A percentile compares a stretch with the other conserved stretches of the same genome.
phyloP scores from a whole-genome alignment of 1,139 yeast species.

The Kurtzmaniella natalensis region DNA sequence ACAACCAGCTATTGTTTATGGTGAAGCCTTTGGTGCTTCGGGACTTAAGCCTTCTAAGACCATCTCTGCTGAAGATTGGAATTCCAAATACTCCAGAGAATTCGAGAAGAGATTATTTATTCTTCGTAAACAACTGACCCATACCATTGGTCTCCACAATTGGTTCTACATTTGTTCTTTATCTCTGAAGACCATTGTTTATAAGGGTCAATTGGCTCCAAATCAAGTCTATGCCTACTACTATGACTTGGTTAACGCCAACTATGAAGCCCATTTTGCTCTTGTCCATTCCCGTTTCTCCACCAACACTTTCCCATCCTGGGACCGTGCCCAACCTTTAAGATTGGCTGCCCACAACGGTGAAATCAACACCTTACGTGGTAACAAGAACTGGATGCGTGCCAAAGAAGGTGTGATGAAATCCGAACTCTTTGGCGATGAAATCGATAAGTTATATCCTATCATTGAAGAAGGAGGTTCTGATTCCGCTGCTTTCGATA shows the following conservation, averaged over 20 bases:
- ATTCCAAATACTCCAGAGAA: conserved; percentile 50
- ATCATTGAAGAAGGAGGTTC: conserved; percentile 98
- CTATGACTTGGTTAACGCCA: conserved; percentile 87
- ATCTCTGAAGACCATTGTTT: conserved; percentile 84
- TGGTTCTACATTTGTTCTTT: conserved; percentile 98
- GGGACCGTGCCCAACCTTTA: conserved; percentile 99
- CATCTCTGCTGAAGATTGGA: conserved; percentile 52
- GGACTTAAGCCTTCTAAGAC: conserved; percentile 23
- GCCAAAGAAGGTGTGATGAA: conserved; percentile 97
- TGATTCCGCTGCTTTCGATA: conserved; percentile 98
- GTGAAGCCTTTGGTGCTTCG: conserved; percentile 47
- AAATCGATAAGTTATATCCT: conserved; percentile 85
- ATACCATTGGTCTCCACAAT: conserved; percentile 87
- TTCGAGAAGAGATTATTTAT: conserved; percentile 85
- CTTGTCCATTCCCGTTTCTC: conserved; percentile 96
- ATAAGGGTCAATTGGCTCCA: conserved; percentile 97
- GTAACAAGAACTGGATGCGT: conserved; percentile 99
- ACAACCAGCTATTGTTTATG: conserved; percentile 81
- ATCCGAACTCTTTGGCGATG: conserved; percentile 83
- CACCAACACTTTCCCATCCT: conserved; percentile 96
- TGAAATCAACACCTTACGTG: conserved; percentile 94
- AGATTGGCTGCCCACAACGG: conserved; percentile 99
- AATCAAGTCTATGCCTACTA: conserved; percentile 93
- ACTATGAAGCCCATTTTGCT: conserved; percentile 93
- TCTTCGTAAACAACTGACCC: conserved; percentile 84